A percentile compares a stretch with the other conserved stretches of the same genome.
phyloP scores from a whole-genome alignment of 306 rosid species.

The Cajanus cajan region DNA sequence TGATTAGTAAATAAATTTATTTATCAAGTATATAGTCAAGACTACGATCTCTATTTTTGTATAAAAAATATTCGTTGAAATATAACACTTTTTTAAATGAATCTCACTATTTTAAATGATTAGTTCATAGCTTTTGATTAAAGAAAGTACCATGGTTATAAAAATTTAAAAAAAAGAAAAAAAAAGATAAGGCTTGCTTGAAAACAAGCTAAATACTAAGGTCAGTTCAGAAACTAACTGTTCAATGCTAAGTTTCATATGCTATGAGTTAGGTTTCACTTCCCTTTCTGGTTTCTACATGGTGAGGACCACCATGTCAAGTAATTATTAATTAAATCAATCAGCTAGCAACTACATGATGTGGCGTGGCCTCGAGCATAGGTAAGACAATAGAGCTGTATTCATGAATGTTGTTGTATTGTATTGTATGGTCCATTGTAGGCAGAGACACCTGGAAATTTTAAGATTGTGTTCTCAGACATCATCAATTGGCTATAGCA shows the following conservation, averaged over 20 bases:
- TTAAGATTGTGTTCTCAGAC: constrained; percentile 40
- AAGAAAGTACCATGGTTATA: too few relatives aligned
- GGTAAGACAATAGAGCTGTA: constrained; percentile 59
- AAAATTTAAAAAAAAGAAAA: too few relatives aligned
- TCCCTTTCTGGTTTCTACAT: constrained; percentile 51
- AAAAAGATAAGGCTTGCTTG: constrained; percentile 64
- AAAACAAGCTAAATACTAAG: constrained; percentile 56
- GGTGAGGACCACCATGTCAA: constrained; percentile 43
- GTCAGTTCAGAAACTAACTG: constrained; percentile 26
- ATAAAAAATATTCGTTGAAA: too few relatives aligned
- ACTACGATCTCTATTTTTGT: too few relatives aligned
- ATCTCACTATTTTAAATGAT: too few relatives aligned
- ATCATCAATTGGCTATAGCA: constrained; percentile 44
- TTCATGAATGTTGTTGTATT: constrained; percentile 26
- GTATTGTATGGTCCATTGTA: constrained; percentile 59
- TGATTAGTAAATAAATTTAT: too few relatives aligned
- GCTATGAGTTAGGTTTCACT: constrained; percentile 41
- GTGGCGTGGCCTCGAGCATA: constrained; percentile 35
- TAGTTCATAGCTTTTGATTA: too few relatives aligned
- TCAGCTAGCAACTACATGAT: constrained; percentile 44
- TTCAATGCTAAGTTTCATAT: not conserved
- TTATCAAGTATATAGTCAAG: too few relatives aligned
- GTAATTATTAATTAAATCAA: constrained; percentile 45
- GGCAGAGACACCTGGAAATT: constrained; percentile 52
- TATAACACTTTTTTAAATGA: too few relatives aligned